Base-by-base conservation (phyloP, 257 asterid species). In the Mentha longifolia region DNA sequence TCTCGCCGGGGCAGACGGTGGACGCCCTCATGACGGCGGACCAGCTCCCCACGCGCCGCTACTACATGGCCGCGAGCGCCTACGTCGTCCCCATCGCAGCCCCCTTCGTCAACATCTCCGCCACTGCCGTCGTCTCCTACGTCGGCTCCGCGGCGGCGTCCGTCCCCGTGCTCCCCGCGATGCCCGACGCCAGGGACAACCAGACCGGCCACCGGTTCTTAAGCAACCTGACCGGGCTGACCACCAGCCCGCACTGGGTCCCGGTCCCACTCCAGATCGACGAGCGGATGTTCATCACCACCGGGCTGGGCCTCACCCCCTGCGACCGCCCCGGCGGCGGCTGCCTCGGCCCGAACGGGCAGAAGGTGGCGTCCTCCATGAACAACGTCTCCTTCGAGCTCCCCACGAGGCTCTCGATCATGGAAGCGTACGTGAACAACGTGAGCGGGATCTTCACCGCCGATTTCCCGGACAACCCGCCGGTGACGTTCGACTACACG, bases 1-100 rank as follows among this genome's bases (percentile, higher is more conserved):
- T 78, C 4, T 81, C 85, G 3, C 94, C 95, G 5, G 96, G 96
- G 0, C 97, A 90, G 45, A 86, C 96, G 35, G 69, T 81, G 35
- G 95, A 88, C 9, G 92, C 84, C 8, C 82, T 90, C 61, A 31
- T 90, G 25, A 74, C 69, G 5, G 88, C 96, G 16, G 77, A 86
- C 19, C 97, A 86, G 65, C 28, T 65, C 0, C 81, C 82, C 25
- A 8, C 11, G 2, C 80, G 76, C 17, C 73, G 72, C 13, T 90
- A 90, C 79, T 90, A 90, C 85, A 90, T 90, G 87, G 90, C 90
- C 0, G 94, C 94, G 17, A 70, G 49, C 20, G 61, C 91, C 20
- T 84, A 85, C 30, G 22, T 55, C 2, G 80, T 85, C 17, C 84
- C 83, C 0, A 60, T 66, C 0, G 71, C 51, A 0, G 65, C 77